Base-by-base conservation (phyloP, 805 yeast species). In the Schwanniomyces pseudopolymorphus region DNA sequence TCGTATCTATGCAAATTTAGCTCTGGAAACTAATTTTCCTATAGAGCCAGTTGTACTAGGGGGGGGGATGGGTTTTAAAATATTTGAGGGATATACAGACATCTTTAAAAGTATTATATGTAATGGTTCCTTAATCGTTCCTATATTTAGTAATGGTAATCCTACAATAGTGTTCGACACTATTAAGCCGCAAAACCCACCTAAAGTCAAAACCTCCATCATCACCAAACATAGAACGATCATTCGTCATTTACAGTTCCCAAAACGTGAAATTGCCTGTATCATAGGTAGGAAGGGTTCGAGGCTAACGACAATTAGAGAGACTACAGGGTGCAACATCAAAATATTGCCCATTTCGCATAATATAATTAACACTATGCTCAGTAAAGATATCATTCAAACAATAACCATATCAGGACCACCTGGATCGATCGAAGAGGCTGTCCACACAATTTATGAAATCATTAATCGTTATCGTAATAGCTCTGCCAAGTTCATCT, bases 201-300 rank as follows among this genome's bases (percentile, higher is more conserved):
- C 13, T n/a, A 16, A 14, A 14, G 2, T 7, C 5, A 14, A 31
- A 16, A 6, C 10, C 4, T 6, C 35, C 5, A 31, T 11, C 11
- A 5, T 11, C 11, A 16, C 20, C 20, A 31, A 14, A 14, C 6
- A 6, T 14, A 31, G 6, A 31, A 14, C 19, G 2, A 24, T 24
- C 11, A 22, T 21, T 13, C 28, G 22, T n/a, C 13, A 28, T 13
- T 33, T 43, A 22, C 28, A 14, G 27, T 39, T 39, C 19, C 33
- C 42, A 5, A 53, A 54, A 39, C 51, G 46, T 25, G 59, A 62
- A 45, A 65, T 64, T 1, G 55, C 60, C 19, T 52, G 49, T 17
- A 43, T 66, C 2, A 55, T 66, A 22, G 71, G 71, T 11, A 33
- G 45, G 26, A 52, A 59, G 24, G 70, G 69, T 1, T 36, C 43